These are phyloP conservation scores for Sanchytrium tribonematis DNA, from an alignment of 371 early-diverging fungal species.

Conservation along the genomic window DNA sequence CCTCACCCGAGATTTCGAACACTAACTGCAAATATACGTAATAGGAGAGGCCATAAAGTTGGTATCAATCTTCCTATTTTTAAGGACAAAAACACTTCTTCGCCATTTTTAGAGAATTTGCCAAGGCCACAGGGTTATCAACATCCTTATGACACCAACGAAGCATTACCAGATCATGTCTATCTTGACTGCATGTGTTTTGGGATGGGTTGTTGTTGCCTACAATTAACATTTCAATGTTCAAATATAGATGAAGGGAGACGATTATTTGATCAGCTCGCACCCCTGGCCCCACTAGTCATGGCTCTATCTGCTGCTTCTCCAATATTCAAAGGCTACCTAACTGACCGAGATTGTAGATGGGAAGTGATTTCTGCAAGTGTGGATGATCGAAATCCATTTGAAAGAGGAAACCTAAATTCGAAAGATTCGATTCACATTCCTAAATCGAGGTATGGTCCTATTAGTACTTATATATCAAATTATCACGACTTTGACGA, in stretches of 20 bases:
- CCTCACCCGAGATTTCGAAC: conserved; percentile 85
- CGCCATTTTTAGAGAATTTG: conserved; percentile 55
- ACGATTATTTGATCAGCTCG: conserved; percentile 77
- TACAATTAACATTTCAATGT: conserved; percentile 97
- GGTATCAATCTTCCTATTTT: conserved; percentile 60
- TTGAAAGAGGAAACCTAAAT: conserved; percentile 64
- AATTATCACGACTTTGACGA: conserved; percentile 25
- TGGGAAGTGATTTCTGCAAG: conserved; percentile 87
- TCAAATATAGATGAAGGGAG: conserved; percentile 76
- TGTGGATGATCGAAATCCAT: conserved; percentile 80
- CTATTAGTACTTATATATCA: conserved; percentile 73
- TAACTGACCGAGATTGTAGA: conserved; percentile 86
- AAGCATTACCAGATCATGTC: conserved; percentile 59
- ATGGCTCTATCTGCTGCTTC: conserved; percentile 79
- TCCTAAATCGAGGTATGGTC: conserved; percentile 85
- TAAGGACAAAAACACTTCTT: conserved; percentile 51
- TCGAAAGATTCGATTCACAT: conserved; percentile 17
- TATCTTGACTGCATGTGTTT: conserved; percentile 98
- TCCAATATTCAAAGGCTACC: conserved; percentile 73
- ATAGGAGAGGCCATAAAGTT: conserved; percentile 71
- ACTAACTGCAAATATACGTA: conserved; percentile 68
- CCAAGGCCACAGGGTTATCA: conserved; percentile 3
- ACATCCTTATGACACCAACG: conserved; percentile 3
- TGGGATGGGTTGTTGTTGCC: conserved; percentile 97
- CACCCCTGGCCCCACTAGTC: conserved; percentile 43